Percentiles rank a stretch among this genome's conserved stretches.
Evolutionary conservation across 257 asterid genomes (phyloP).

Genomic region (Solanum chilense): DNA sequence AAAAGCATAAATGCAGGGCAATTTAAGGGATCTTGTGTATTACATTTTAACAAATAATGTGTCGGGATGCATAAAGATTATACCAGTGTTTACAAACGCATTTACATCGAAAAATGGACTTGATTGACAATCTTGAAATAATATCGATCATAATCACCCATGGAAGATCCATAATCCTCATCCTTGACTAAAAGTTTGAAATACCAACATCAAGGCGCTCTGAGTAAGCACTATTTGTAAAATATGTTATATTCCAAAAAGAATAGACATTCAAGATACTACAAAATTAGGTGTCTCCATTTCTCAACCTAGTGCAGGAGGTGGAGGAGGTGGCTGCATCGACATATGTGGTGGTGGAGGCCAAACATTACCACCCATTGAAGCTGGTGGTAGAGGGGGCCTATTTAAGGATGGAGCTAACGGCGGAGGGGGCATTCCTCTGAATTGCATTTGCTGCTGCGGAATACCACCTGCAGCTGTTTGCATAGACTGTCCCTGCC

Average conservation of each 20-base stretch:
- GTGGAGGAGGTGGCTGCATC: not conserved
- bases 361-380: slow-evolving; percentile 19
- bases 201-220: too few relatives aligned
- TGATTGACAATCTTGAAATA: not conserved
- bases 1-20: not conserved
- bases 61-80: not conserved
- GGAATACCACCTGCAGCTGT: slow-evolving; percentile 32
- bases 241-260: not conserved
- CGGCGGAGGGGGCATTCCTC: slow-evolving; percentile 70
- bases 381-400: slow-evolving; percentile 70
- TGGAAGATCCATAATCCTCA: not conserved
- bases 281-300: not conserved
- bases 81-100: not conserved
- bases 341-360: not conserved
- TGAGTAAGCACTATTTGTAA: too few relatives aligned
- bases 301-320: not conserved
- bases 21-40: not conserved
- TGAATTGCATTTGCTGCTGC: slow-evolving; percentile 38
- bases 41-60: not conserved
- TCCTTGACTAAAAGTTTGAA: too few relatives aligned
- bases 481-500: slow-evolving; percentile 69
- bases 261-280: too few relatives aligned
- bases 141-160: not conserved
- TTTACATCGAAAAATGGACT: not conserved
- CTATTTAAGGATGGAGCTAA: slow-evolving; percentile 25